Conservation (phyloP, 805 yeast species). For the Sungouiella thailandica region DNA sequence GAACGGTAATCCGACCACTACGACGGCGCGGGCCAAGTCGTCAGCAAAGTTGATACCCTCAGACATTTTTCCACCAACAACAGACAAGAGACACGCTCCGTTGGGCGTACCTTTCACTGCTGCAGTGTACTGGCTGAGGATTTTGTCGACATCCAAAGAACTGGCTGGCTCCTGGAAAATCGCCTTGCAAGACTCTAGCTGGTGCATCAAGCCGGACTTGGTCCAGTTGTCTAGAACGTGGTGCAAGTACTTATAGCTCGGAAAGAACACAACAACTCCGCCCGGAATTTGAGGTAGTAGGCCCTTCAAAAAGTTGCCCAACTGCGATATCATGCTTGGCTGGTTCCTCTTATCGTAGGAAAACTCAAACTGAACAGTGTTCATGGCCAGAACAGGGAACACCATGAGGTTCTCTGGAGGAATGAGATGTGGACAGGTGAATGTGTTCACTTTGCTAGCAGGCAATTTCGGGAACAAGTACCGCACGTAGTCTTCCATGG, state of each 20-base stretch:
- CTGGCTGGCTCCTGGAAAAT: constrained; percentile 54
- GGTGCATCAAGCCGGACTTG: constrained; percentile 21
- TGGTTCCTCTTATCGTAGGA: constrained; percentile 61
- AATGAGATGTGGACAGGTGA: constrained; percentile 81
- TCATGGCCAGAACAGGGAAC: constrained; percentile 38
- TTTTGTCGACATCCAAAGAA: constrained; percentile 36
- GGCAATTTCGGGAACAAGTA: constrained; percentile 56
- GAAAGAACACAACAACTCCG: constrained; percentile 80
- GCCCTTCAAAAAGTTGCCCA: constrained; percentile 47
- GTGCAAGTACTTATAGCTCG: constrained; percentile 72
- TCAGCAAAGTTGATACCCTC: constrained; percentile 93
- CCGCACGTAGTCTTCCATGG: constrained; percentile 64
- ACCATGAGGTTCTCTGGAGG: constrained; percentile 66
- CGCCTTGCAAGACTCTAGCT: constrained; percentile 36
- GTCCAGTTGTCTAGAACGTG: constrained; percentile 54
- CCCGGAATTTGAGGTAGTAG: constrained; percentile 49
- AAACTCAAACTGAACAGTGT: constrained; percentile 46
- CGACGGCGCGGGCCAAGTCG: constrained; percentile 78
- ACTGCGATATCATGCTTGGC: constrained; percentile 35
- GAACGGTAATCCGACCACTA: constrained; percentile 84
- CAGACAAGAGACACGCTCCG: constrained; percentile 74
- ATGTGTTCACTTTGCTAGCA: constrained; percentile 39
- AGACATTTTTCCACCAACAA: constrained; percentile 88
- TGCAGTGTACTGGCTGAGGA: constrained; percentile 48
- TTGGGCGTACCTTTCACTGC: constrained; percentile 25